Evolutionary conservation across 2,329 filamentous ascomycete species (phyloP).

Genomic region (Fusarium abutilonis): DNA sequence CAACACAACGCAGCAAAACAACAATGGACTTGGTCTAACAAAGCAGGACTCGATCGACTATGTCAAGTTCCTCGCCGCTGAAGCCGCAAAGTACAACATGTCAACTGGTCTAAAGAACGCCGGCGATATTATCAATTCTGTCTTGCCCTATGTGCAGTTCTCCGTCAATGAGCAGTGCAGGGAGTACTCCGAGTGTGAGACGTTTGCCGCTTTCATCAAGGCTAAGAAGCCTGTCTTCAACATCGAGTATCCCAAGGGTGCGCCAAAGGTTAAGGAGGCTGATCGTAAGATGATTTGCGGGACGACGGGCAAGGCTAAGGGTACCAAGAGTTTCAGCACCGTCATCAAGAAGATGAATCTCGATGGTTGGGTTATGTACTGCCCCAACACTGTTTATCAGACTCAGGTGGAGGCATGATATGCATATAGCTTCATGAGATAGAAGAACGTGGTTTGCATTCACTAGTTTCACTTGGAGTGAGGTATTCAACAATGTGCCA

Average conservation of each 20-base stretch:
- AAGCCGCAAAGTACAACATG: conserved; percentile 64
- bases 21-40: conserved; percentile 70
- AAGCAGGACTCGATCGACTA: conserved; percentile 65
- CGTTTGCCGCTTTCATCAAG: conserved; percentile 66
- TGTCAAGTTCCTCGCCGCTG: conserved; percentile 66
- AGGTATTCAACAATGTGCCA: background rate
- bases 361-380: conserved; percentile 70
- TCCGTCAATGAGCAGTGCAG: conserved; percentile 77
- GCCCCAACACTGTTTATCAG: conserved; percentile 51
- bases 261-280: conserved; percentile 50
- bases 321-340: conserved; percentile 66
- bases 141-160: conserved; percentile 66
- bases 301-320: conserved; percentile 49
- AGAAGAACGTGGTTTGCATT: background rate
- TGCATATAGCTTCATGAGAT: background rate
- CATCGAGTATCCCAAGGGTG: conserved; percentile 73
- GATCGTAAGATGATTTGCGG: conserved; percentile 57
- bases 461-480: background rate
- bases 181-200: conserved; percentile 67
- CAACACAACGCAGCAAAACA: conserved; percentile 57
- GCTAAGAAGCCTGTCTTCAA: conserved; percentile 75
- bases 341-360: conserved; percentile 73
- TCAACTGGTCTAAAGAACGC: conserved; percentile 76
- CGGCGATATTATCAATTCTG: conserved; percentile 63
- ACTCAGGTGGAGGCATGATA: conserved; percentile 37